Base-by-base conservation (phyloP, 768 basidiomycete genomes). In the Pisolithus marmoratus region DNA sequence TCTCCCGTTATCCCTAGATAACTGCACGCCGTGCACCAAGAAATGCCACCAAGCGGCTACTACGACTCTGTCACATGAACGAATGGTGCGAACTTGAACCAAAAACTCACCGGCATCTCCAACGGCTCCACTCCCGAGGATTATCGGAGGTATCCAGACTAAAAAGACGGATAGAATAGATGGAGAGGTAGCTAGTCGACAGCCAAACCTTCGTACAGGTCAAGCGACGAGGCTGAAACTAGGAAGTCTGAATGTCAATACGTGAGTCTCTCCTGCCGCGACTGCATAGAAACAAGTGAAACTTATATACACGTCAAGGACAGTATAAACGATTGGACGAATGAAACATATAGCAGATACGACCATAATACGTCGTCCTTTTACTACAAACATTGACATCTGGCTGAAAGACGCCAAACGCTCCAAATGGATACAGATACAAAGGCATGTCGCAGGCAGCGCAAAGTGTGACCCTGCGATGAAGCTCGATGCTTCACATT, bases 371-470 rank as follows among this genome's bases (percentile, higher is more conserved):
- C 76, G 74, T 51, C 69, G 75, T 56, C 65, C 68, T 52, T 72
- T 71, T 43, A 69, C 63, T 29, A 62, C 69, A 27, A 61, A 57
- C 12, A 56, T 63, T 9, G 61, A 60, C 5, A 73, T 67, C 15
- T 61, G 58, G 43, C 75, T 66, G 27, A 68, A 69, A 2, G 82
- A 82, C 1, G 84, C 76, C 19, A 80, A 63, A 11, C 70, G 72
- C 59, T 81, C 81, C 17, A 87, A 72, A 38, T 79, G 71, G 17
- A 73, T 67, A 44, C 78, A 76, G 31, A 87, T 74, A 56, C 78
- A 82, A 15, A 87, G 59, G 46, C 75, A 76, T 23, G 79, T 78
- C 11, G 77, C 79, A 6, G 83, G 82, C n/a, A 85, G 58, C 6
- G 82, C 85, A 31, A 82, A 62, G 38, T 67, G 74, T 0, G 76